Base-by-base conservation (phyloP, 768 basidiomycete species). In the Imleria badia region DNA sequence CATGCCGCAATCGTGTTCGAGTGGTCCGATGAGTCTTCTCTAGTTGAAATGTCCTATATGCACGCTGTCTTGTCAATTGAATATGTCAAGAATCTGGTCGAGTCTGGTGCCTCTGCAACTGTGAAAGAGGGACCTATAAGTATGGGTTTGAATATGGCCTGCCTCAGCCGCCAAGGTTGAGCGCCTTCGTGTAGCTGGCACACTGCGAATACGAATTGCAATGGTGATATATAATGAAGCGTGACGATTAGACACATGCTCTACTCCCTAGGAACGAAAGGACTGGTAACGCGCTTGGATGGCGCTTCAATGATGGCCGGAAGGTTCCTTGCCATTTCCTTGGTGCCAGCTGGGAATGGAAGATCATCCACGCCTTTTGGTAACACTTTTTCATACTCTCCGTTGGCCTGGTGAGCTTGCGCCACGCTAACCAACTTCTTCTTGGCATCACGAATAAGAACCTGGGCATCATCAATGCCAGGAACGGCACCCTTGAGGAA, bases 401-500 rank as follows among this genome's bases (percentile, higher is more conserved):
- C 88, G 62, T 86, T 85, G 20, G 80, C 81, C 60, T 87, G 82
- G 60, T 88, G 85, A 61, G 83, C 82, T 51, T 73, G 77, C 5
- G 86, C 81, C 34, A 82, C 64, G 20, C 80, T 75, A n/a, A 73
- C 66, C 76, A 93, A 76, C 66, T 85, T 91, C 80, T 94, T 95
- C 75, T 94, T 92, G 22, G 94, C 88, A 69, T 99, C 97, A 11
- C 82, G 80, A 43, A 99, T 75, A 47, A 91, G 72, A 20, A 99
- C 89, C 52, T 91, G 91, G 0, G 89, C 87, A 61, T 94, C 87
- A 62, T 97, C 94, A 10, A 88, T 69, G 7, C 97, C 97, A 3
- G 97, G 94, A 3, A 98, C 84, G 38, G 85, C 82, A n/a, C 97
- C 97, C 53, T 86, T 84, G 49, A 99, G 86, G 70, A 89, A 98